Evolutionary conservation across 495 filamentous ascomycete species (phyloP), one percentile per base, ranked within the genome.

Genomic region (Xylaria curta): DNA sequence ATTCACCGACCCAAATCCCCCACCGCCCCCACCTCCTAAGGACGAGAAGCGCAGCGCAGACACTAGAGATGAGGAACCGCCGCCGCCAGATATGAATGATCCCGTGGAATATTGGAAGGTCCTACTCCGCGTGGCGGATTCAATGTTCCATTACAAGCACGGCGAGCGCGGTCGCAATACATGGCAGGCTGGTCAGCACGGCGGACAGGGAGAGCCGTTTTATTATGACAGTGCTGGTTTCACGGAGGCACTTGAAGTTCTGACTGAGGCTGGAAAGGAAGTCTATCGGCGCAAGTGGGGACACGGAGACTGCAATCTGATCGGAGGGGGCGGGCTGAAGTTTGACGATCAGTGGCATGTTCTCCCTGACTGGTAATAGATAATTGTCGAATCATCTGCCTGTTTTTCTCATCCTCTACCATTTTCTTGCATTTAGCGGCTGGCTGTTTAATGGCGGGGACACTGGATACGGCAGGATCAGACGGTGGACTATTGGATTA

Each of bases 121-220:
- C 9, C 70, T 82, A 44, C 69, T 75, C 28, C 38, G 63, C 12
- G 69, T 79, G 31, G 75, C 78, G 44, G 70, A 79, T 24, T 71
- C 70, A 12, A 83, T 83, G 70, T 77, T 85, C 46, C 81, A 85
- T 42, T 75, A 80, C 62, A 83, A 88, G 68, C 75, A 84, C 61
- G 70, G 74, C 40, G 81, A 79, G 44, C 77, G 79, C 12, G 84
- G 82, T 17, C 79, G 88, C 6, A 91, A 91, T 76, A 87, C 82
- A 8, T 91, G 89, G 89, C 89, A 91, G 73, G 72, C 73, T 3
- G 78, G 79, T 44, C 89, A 90, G 75, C 83, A 75, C 13, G 89
- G 89, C 26, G 89, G 89, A 0, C 72, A 85, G 61, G 89, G 89
- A 6, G 89, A 91, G 74, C 87, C 87, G 6, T 91, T 85, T 59